Percentiles rank a stretch among this genome's conserved stretches.
These are phyloP conservation scores for Triadica sebifera DNA, from an alignment of 345 rosid genomes.

Conservation along the genomic window DNA sequence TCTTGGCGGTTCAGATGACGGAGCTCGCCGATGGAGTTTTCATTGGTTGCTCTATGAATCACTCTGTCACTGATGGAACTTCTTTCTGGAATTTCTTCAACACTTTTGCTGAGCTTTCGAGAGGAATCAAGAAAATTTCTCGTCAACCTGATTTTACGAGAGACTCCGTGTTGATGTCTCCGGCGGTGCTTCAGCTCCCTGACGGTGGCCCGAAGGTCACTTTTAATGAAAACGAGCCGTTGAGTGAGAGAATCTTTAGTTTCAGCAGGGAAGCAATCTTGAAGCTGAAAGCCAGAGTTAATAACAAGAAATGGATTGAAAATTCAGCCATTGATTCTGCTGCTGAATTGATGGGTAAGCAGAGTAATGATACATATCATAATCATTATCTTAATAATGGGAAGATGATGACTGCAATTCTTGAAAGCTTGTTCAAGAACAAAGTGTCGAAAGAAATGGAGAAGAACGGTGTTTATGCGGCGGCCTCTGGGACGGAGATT, in stretches of 20 bases:
- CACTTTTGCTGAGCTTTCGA: constrained; percentile 68
- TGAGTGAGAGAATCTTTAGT: constrained; percentile 80
- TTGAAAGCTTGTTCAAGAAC: constrained; percentile 37
- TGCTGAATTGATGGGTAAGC: constrained; percentile 65
- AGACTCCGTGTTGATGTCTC: constrained; percentile 56
- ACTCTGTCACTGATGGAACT: constrained; percentile 81
- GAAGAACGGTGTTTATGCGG: background rate
- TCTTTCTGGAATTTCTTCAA: constrained; percentile 96
- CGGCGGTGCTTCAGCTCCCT: constrained; percentile 63
- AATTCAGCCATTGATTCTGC: constrained; percentile 30
- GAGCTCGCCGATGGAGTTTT: constrained; percentile 73
- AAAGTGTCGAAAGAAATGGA: constrained; percentile 25
- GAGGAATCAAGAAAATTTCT: constrained; percentile 41
- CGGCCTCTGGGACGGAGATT: constrained; percentile 41
- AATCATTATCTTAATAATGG: constrained; percentile 24
- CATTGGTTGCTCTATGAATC: constrained; percentile 71
- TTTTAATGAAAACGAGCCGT: constrained; percentile 60
- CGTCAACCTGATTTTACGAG: constrained; percentile 64
- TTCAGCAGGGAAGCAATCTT: constrained; percentile 65
- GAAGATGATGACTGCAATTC: constrained; percentile 35
- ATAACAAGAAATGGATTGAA: constrained; percentile 27
- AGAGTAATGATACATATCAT: constrained; percentile 44
- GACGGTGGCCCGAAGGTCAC: constrained; percentile 73
- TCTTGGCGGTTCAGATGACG: constrained; percentile 84
- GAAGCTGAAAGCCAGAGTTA: constrained; percentile 61